Evolutionary conservation across 371 early-diverging fungal species (phyloP), one percentile per base, ranked within the genome.

Genomic region (Lichtheimia ramosa): DNA sequence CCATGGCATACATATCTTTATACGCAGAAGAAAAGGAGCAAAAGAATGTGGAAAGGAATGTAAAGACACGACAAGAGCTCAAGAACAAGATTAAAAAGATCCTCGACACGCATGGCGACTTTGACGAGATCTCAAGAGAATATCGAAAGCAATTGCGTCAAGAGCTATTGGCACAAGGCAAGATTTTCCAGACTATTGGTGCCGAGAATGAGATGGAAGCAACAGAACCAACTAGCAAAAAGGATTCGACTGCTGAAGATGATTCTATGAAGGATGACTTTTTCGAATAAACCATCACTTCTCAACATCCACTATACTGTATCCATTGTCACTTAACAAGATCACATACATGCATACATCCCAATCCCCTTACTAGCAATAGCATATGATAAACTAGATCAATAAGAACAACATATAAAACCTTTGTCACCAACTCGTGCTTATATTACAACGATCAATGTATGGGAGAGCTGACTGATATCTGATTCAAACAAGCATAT

Each of bases 1-100:
- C 69, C 4, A 15, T 68, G n/a, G 61, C 64, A n/a, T 79, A 79
- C 51, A 66, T 71, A 13, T 73, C 79, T 8, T 56, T 79, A 16
- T 73, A 62, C 41, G 61, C 67, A 14, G 52, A 52, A n/a, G 57
- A 57, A 7, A 67, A 73, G 21, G 61, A 49, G 34, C 49, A 75
- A 16, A 69, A 61, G 13, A 58, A 54, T 15, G 40, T 25, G 3
- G 57, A 43, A n/a, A 58, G 54, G 54, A 62, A 58, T 34, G 53
- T 68, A 48, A 59, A 40, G 25, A 43, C 73, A 8, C 63, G 71
- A 43, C 40, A 65, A 48, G 64, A 39, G 27, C 34, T 79, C 8
- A 63, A 68, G 25, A 25, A 66, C 15, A 65, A 65, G 24, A 68
- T 79, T 13, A 65, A 40, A 53, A 50, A 62, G 10, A 59, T 65